These are phyloP conservation scores for Didymosphaeria variabile DNA, from an alignment of 2,329 filamentous ascomycete genomes.

Conservation along the genomic window DNA sequence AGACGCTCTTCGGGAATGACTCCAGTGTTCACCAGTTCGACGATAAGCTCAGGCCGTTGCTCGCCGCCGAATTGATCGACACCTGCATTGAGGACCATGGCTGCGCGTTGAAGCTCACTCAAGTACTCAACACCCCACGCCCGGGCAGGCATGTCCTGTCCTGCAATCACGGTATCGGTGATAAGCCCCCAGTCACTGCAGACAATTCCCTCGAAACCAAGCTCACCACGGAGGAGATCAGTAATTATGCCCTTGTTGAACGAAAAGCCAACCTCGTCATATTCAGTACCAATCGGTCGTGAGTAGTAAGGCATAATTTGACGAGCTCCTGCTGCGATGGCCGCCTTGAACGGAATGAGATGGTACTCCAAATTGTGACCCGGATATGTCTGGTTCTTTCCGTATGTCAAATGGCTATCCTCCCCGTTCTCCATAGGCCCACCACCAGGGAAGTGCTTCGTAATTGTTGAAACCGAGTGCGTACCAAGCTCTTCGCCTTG, in stretches of 20 bases:
- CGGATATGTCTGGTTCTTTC: conserved; percentile 61
- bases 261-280: conserved; percentile 59
- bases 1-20: conserved; percentile 56
- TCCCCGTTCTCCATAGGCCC: conserved; percentile 61
- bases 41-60: conserved; percentile 57
- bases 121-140: conserved; percentile 62
- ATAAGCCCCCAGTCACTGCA: conserved; percentile 64
- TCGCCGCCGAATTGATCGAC: conserved; percentile 65
- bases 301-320: conserved; percentile 65
- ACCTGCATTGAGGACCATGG: conserved; percentile 59
- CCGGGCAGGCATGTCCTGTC: conserved; percentile 58
- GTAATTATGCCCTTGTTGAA: conserved; percentile 64
- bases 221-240: conserved; percentile 56
- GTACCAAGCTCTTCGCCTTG: conserved; percentile 57
- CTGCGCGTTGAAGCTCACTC: conserved; percentile 53
- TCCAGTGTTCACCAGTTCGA: conserved; percentile 56
- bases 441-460: conserved; percentile 64
- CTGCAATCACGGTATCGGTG: conserved; percentile 55
- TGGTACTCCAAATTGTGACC: conserved; percentile 62
- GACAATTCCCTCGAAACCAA: conserved; percentile 63
- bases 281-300: conserved; percentile 57
- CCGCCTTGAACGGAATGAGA: conserved; percentile 60
- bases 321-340: conserved; percentile 59
- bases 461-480: conserved; percentile 58
- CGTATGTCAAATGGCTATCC: conserved; percentile 63